Percentiles rank a stretch among this genome's conserved stretches.
Evolutionary conservation across 331 rosid genomes (phyloP).

Genomic region (Malus hybrid): DNA sequence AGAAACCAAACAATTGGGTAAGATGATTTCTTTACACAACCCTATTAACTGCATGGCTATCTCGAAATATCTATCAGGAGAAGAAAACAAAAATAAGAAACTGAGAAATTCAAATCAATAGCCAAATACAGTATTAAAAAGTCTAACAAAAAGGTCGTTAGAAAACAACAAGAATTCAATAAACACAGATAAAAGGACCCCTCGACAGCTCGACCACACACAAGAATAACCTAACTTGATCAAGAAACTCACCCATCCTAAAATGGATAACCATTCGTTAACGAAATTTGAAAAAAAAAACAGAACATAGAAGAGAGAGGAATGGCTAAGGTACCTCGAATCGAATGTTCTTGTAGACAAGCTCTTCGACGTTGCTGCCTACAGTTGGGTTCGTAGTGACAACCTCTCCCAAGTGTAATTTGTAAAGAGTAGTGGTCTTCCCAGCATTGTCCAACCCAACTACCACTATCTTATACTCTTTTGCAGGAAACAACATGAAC

Average conservation of each 20-base stretch:
- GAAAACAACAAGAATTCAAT: background rate
- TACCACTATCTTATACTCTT: conserved; percentile 87
- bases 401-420: conserved; percentile 95
- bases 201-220: background rate
- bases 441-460: conserved; percentile 97
- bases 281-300: background rate
- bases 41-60: background rate
- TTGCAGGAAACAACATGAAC: conserved; percentile 93
- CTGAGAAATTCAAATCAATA: background rate
- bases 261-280: background rate
- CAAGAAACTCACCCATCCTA: background rate
- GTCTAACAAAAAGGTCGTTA: background rate
- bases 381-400: conserved; percentile 97
- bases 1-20: background rate
- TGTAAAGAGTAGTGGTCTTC: conserved; percentile 91
- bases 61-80: background rate
- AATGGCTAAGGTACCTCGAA: conserved; percentile 54
- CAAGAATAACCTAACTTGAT: background rate
- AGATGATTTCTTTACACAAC: background rate
- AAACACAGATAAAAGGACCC: background rate
- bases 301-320: background rate
- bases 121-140: background rate
- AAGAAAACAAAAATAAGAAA: background rate
- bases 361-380: conserved; percentile 97
- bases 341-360: conserved; percentile 89